These are phyloP conservation scores for Colletotrichum orchidophilum DNA, from an alignment of 2,329 filamentous ascomycete species.

Conservation along the genomic window DNA sequence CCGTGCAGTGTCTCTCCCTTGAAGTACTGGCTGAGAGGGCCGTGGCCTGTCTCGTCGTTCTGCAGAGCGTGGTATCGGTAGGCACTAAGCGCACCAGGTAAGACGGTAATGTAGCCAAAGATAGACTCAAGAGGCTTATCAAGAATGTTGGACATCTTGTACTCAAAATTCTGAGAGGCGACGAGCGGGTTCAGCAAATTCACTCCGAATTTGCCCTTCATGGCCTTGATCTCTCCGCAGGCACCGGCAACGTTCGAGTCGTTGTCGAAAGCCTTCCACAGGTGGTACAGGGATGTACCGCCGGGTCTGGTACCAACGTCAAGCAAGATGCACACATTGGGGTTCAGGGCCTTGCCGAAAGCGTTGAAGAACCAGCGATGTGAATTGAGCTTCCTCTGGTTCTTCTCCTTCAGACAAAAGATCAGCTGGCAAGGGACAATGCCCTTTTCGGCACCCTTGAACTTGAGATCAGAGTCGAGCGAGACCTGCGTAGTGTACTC, in stretches of 20 bases:
- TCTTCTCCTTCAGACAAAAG: slow-evolving; percentile 98
- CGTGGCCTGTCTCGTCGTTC: slow-evolving; percentile 95
- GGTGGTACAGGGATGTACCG: slow-evolving; percentile 89
- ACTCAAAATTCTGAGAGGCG: slow-evolving; percentile 98
- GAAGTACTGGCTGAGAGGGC: slow-evolving; percentile 97
- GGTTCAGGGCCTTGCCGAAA: slow-evolving; percentile 90
- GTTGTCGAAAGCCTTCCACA: slow-evolving; percentile 99
- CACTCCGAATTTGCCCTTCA: slow-evolving; percentile 85
- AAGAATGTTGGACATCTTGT: slow-evolving; percentile 99
- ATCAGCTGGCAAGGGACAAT: slow-evolving; percentile 98
- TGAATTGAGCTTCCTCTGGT: slow-evolving; percentile 96
- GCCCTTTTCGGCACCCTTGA: slow-evolving; percentile 98
- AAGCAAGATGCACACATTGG: slow-evolving; percentile 95
- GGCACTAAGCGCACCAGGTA: slow-evolving; percentile 93
- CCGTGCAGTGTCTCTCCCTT: slow-evolving; percentile 98
- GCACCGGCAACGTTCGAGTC: slow-evolving; percentile 97
- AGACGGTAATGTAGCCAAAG: slow-evolving; percentile 97
- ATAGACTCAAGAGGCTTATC: slow-evolving; percentile 97
- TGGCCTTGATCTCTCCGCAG: slow-evolving; percentile 97
- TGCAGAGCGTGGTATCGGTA: slow-evolving; percentile 96
- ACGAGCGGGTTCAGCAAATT: slow-evolving; percentile 94
- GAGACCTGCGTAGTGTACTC: slow-evolving; percentile 99
- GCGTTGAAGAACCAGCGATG: slow-evolving; percentile 99
- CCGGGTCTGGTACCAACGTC: slow-evolving; percentile 96
- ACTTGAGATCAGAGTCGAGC: slow-evolving; percentile 93